These are phyloP conservation scores for Jacaranda copaia DNA, from an alignment of 257 asterid species.

Conservation along the genomic window DNA sequence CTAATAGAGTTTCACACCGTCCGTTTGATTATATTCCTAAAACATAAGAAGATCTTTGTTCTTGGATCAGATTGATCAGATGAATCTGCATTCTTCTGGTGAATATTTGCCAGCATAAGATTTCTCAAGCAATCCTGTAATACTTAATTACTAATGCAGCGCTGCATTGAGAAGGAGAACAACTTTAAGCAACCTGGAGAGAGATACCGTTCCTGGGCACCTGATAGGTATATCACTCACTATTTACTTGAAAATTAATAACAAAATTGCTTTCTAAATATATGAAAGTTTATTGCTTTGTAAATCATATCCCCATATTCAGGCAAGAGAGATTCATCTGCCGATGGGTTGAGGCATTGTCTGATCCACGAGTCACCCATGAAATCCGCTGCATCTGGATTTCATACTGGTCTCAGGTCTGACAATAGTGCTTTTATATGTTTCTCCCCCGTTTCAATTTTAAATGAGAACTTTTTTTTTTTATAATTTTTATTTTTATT, in stretches of 20 bases:
- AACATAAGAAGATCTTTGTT: not conserved
- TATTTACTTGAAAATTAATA: not conserved
- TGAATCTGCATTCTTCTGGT: not conserved
- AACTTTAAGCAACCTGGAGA: constrained; percentile 79
- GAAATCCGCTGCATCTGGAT: constrained; percentile 76
- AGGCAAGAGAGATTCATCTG: constrained; percentile 70
- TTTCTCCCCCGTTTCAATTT: not conserved
- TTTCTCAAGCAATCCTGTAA: not conserved
- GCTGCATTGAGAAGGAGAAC: constrained; percentile 65
- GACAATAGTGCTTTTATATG: not conserved
- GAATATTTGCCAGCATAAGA: not conserved
- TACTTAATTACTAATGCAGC: constrained; percentile 39
- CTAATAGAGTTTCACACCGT: not conserved
- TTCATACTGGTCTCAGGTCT: constrained; percentile 73
- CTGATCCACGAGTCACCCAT: constrained; percentile 71
- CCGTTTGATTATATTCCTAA: not conserved
- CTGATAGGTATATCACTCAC: constrained; percentile 55
- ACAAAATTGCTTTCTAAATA: not conserved
- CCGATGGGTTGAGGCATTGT: constrained; percentile 60
- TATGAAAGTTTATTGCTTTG: not conserved
- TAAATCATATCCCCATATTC: constrained; percentile 24
- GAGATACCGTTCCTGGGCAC: constrained; percentile 63
- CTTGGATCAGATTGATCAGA: not conserved
- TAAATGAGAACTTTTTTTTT: not conserved
- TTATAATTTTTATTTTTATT: no score